Conservation (phyloP, 2,329 filamentous ascomycete genomes). For the Aureobasidium namibiae region DNA sequence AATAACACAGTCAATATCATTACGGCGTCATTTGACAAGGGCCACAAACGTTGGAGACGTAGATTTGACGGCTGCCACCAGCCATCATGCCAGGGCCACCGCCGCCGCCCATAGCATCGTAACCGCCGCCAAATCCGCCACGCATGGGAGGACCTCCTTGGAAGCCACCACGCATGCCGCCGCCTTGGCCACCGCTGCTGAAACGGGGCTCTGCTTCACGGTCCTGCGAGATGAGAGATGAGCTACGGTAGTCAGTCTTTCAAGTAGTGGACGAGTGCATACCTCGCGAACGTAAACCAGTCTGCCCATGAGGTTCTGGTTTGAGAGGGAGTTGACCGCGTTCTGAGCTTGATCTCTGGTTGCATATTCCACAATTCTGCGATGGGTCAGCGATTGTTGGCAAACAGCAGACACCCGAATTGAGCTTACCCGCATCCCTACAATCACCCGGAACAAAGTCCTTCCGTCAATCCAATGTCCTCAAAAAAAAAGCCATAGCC, state of each 20-base stretch:
- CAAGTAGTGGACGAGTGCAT: constrained; percentile 21
- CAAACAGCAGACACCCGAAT: background rate
- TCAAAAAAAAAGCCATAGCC: constrained; percentile 57
- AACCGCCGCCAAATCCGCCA: constrained; percentile 44
- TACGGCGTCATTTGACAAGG: constrained; percentile 16
- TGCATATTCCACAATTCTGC: constrained; percentile 99
- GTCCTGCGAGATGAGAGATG: constrained; percentile 50
- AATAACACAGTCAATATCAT: constrained; percentile 23
- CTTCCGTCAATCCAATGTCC: constrained; percentile 99
- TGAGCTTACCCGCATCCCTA: constrained; percentile 99
- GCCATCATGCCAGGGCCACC: constrained; percentile 44
- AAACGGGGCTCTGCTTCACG: constrained; percentile 97
- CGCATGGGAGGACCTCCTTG: constrained; percentile 37
- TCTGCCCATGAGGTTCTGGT: constrained; percentile 97
- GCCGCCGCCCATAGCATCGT: constrained; percentile 37
- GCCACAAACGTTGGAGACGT: constrained; percentile 90
- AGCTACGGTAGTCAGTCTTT: background rate
- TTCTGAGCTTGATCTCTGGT: constrained; percentile 98
- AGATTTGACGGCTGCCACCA: constrained; percentile 79
- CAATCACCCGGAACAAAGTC: constrained; percentile 76
- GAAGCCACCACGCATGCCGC: constrained; percentile 41
- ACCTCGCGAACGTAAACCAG: constrained; percentile 98
- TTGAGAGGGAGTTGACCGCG: constrained; percentile 95
- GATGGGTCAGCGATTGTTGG: constrained; percentile 25
- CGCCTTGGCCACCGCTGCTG: constrained; percentile 54